Evolutionary conservation across 176 grass and related monocot genomes (phyloP).

Genomic region (Musa beccarii): DNA sequence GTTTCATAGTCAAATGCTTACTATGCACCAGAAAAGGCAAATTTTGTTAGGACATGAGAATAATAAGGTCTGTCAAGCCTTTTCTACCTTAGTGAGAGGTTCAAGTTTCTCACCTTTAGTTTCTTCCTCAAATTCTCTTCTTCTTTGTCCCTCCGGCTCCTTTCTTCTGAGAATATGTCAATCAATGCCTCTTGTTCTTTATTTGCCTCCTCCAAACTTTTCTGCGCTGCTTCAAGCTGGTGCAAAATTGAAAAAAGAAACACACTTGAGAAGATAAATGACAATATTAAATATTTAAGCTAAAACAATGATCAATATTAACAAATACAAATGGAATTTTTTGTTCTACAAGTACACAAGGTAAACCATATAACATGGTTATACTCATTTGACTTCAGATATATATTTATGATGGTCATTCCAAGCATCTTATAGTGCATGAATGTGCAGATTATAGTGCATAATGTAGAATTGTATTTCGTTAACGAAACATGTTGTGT

Average conservation of each 20-base stretch:
- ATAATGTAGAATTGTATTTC: no score
- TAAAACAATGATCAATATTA: background rate
- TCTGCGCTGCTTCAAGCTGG: conserved; percentile 66
- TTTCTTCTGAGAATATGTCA: conserved; percentile 92
- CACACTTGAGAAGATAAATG: background rate
- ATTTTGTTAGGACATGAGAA: background rate
- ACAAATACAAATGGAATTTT: no score
- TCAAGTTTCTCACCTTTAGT: conserved; percentile 48
- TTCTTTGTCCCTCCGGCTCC: conserved; percentile 57
- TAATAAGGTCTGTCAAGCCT: background rate
- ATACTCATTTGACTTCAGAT: no score
- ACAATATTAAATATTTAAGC: background rate
- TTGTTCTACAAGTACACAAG: no score
- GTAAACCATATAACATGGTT: no score
- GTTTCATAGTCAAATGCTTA: background rate
- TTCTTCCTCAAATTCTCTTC: conserved; percentile 74
- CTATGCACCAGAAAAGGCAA: no score
- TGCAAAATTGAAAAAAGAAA: conserved; percentile 17
- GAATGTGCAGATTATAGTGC: no score
- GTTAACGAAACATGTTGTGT: no score
- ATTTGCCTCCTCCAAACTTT: conserved; percentile 58
- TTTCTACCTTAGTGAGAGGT: background rate
- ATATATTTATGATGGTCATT: no score
- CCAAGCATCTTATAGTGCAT: no score
- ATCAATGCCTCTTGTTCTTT: conserved; percentile 94